These are phyloP conservation scores for Brettanomyces custersianus DNA, from an alignment of 805 yeast species.

Conservation along the genomic window DNA sequence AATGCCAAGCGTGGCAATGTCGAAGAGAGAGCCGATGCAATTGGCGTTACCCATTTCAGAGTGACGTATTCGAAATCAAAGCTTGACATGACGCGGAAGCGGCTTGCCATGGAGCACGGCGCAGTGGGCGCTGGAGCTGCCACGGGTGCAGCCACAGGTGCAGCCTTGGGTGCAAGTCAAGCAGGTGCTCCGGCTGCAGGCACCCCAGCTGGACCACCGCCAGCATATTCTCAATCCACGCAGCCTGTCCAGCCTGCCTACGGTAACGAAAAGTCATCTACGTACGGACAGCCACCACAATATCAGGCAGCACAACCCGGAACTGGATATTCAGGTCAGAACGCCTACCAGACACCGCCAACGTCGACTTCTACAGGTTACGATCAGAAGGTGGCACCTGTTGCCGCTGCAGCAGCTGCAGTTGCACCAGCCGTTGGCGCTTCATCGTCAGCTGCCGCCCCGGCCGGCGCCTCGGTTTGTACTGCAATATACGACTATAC, in stretches of 20 bases:
- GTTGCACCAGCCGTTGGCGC: slow-evolving; percentile 21
- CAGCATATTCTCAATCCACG: slow-evolving; percentile 29
- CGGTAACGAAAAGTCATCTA: slow-evolving; percentile 17
- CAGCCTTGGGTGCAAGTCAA: slow-evolving; percentile 19
- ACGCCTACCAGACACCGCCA: slow-evolving; percentile 4
- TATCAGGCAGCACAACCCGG: slow-evolving; percentile 3
- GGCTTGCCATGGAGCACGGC: slow-evolving; percentile 45
- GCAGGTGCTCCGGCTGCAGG: slow-evolving; percentile 7
- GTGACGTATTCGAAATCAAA: slow-evolving; percentile 81
- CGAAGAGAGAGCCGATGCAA: slow-evolving; percentile 81
- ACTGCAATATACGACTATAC: slow-evolving; percentile 87
- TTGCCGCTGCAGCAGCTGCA: slow-evolving; percentile 2
- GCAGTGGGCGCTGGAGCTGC: slow-evolving; percentile 23
- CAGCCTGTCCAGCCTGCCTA: slow-evolving; percentile 20
- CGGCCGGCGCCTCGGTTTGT: slow-evolving; percentile 47
- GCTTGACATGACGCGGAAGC: slow-evolving; percentile 72
- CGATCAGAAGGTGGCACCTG: slow-evolving; percentile 19
- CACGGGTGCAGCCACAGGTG: slow-evolving; percentile 15
- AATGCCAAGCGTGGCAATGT: slow-evolving; percentile 77
- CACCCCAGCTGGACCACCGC: slow-evolving; percentile 22
- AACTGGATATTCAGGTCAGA: not conserved
- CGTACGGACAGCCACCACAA: slow-evolving; percentile 14
- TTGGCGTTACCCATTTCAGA: slow-evolving; percentile 86
- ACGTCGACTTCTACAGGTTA: slow-evolving; percentile 25
- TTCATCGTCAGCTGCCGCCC: slow-evolving; percentile 28